Base-by-base conservation (phyloP, 345 rosid species). In the Bruguiera parviflora region DNA sequence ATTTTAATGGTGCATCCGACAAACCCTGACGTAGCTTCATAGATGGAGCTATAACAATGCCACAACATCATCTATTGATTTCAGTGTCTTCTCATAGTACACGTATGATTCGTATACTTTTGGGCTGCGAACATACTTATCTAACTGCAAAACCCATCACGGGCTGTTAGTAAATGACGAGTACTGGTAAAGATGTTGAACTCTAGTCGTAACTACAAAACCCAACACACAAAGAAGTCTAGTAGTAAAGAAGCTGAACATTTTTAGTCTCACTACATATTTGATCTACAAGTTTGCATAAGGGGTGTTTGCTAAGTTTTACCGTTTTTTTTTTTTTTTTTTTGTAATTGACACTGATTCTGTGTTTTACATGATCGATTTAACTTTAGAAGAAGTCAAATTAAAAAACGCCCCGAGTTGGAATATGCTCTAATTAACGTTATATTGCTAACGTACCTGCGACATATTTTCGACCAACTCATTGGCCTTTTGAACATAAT, bases 71-170 rank as follows among this genome's bases (percentile, higher is more conserved):
- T 94, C 96, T 61, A 91, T 84, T 43, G 91, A 83, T 66, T 88
- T 86, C 84, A 94, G 65, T 19, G 96, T 85, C 92, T 83, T 89
- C 90, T 91, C 95, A 65, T 88, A 91, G 85, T 84, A 91, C 31
- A 91, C 61, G 71, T 89, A 91, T 4, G 97, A 94, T 76, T 91
- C 96, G n/a, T 94, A 94, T 21, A 89, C 92, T 74, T 84, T 94
- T 1, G 97, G 97, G 25, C 92, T 85, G 19, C 97, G 85, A 13
- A 94, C 86, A 61, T 82, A 87, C 53, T 53, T 65, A 75, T 94
- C 97, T 63, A 94, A 68, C 98, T 91, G 83, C 29, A 63, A 61
- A 71, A 16, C 51, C 3, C 53, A 56, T 8, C 18, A 69, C 19
- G 15, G 35, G 27, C 59, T 25, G 28, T 55, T 25, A 55, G 16